These are phyloP conservation scores for Sporothrix curviconia DNA, from an alignment of 2,329 filamentous ascomycete genomes.

Conservation along the genomic window DNA sequence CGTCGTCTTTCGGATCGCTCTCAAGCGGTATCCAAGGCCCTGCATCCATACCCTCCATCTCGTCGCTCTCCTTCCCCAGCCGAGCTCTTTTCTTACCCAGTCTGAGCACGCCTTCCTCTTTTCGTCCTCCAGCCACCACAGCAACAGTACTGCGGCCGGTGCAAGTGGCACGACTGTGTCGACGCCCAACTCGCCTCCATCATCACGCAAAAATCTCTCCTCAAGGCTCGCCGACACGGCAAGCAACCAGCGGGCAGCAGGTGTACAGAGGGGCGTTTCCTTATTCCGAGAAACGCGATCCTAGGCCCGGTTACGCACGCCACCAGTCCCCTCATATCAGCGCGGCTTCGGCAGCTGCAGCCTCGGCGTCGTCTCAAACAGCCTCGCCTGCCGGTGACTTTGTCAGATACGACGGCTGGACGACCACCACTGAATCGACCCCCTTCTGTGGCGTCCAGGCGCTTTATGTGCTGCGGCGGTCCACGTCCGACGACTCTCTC, in stretches of 20 bases:
- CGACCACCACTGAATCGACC: slow-evolving; percentile 12
- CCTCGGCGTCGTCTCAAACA: not conserved
- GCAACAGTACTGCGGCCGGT: slow-evolving; percentile 21
- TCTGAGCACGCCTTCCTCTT: slow-evolving; percentile 33
- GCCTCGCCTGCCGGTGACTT: not conserved
- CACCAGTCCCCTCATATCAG: no score
- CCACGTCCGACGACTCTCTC: slow-evolving; percentile 72
- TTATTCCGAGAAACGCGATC: no score
- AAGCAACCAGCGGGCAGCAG: not conserved
- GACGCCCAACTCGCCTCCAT: no score
- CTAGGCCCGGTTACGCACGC: not conserved
- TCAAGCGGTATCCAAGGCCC: slow-evolving; percentile 51
- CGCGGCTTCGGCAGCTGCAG: not conserved
- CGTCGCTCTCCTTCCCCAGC: slow-evolving; percentile 45
- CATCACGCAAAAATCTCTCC: slow-evolving; percentile 8
- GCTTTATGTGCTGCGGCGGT: slow-evolving; percentile 44
- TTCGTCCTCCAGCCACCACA: slow-evolving; percentile 26
- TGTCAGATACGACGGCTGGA: not conserved
- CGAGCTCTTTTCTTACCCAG: slow-evolving; percentile 31
- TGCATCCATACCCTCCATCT: no score
- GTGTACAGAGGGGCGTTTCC: no score
- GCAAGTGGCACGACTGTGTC: not conserved
- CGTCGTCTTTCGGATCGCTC: slow-evolving; percentile 49
- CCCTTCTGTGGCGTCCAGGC: slow-evolving; percentile 22
- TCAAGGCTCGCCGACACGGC: not conserved